Base-by-base conservation (phyloP, 176 grass and related monocot species). In the Ensete ventricosum region DNA sequence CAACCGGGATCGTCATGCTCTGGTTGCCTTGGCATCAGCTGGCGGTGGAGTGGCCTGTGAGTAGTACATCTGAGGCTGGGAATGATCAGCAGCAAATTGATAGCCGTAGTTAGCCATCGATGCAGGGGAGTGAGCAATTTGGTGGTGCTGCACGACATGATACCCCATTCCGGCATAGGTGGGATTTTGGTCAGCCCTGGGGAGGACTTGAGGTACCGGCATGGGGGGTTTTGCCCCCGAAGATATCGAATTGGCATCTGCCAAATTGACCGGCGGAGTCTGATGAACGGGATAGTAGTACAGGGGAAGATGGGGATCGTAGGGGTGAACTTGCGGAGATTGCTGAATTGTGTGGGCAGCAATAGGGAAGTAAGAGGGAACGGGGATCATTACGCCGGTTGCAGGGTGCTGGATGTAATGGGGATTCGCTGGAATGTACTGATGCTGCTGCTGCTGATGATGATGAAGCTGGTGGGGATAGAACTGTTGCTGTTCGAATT, bases 351-450 rank as follows among this genome's bases (percentile, higher is more conserved):
- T 73, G 49, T 84, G 87, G 54, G 83, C 10, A 48, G 54, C 24
- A 19, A 74, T 60, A 9, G 73, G 85, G 72, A 87, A 97, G 25
- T 88, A 93, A 49, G 94, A 84, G 3, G 88, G 84, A 21, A 91
- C 87, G 12, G 88, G 90, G 62, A 91, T 77, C 75, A 85, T 88
- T 9, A 83, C 88, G 64, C 88, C 85, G 8, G 85, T 90, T 24
- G 90, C 85, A 11, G 88, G 82, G 60, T 93, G 84, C 76, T 90
- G 88, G 26, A 97, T 87, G 80, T 91, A 91, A 77, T 97, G 94
- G 53, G 87, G 88, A 77, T 91, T 93, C 3, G 79, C 72, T 0
- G 77, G 68, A 11, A 91, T 80, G 76, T 85, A 89, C 66, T 78
- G 63, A 50, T 90, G 89, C 29, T 87, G 89, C 1, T 75, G 89